phyloP scores from a whole-genome alignment of 169 alveolate species.

The Plasmodium inui region DNA sequence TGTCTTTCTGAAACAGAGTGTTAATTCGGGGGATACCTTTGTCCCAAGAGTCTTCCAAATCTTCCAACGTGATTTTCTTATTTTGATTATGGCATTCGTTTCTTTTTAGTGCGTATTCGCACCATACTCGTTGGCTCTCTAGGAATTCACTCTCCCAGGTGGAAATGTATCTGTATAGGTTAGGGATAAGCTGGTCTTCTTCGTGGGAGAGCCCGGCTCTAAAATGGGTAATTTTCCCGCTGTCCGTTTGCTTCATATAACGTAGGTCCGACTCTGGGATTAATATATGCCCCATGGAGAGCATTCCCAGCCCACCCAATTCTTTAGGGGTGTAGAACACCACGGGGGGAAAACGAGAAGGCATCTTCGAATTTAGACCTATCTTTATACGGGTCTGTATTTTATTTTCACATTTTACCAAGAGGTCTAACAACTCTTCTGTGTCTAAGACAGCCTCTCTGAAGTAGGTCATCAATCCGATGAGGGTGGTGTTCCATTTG shows the following conservation, averaged over 20 bases:
- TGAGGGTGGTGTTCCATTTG: slow-evolving; percentile 99
- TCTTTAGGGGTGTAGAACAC: slow-evolving; percentile 99
- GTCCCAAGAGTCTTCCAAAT: slow-evolving; percentile 99
- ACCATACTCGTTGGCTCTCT: slow-evolving; percentile 99
- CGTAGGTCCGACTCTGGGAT: slow-evolving; percentile 99
- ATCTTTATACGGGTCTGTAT: slow-evolving; percentile 99
- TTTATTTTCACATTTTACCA: slow-evolving; percentile 99
- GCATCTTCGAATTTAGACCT: slow-evolving; percentile 99
- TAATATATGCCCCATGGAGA: slow-evolving; percentile 99
- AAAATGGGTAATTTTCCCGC: slow-evolving; percentile 98
- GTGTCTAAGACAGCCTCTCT: slow-evolving; percentile 99
- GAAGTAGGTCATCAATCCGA: slow-evolving; percentile 99
- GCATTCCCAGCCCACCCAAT: slow-evolving; percentile 99
- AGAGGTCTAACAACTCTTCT: slow-evolving; percentile 96
- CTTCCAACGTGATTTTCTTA: slow-evolving; percentile 98
- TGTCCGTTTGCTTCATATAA: slow-evolving; percentile 97
- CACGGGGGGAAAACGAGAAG: slow-evolving; percentile 99
- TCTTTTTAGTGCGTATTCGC: slow-evolving; percentile 99
- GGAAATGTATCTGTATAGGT: slow-evolving; percentile 96
- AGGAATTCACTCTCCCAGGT: slow-evolving; percentile 99
- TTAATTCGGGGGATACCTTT: slow-evolving; percentile 99
- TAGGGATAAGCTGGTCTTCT: slow-evolving; percentile 99
- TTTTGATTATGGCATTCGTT: slow-evolving; percentile 99
- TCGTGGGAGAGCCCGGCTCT: slow-evolving; percentile 99
- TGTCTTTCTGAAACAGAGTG: slow-evolving; percentile 99